Conservation (phyloP, 139 green algal species). For the Chlamydomonas applanata region DNA sequence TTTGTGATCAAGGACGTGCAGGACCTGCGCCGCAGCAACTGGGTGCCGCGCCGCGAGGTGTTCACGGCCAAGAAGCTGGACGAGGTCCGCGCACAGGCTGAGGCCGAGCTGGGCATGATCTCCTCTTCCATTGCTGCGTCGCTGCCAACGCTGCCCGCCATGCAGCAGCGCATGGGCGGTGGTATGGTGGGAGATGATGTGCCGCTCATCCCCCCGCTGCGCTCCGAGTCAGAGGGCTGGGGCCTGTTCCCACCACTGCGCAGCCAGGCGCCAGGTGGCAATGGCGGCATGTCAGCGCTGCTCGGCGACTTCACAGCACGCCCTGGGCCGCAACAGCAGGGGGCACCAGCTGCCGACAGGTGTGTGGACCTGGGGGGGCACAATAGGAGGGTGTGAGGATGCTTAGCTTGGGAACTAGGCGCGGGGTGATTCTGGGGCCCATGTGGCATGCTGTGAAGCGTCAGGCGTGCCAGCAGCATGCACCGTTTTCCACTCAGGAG, state of each 20-base stretch:
- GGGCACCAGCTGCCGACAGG: too few species aligned
- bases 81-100: conserved; percentile 78
- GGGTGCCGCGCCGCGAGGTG: conserved; percentile 55
- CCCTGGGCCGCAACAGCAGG: not conserved
- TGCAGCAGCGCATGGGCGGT: conserved; percentile 19
- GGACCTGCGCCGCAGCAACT: conserved; percentile 67
- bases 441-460: too few species aligned
- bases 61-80: conserved; percentile 89
- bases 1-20: conserved; percentile 51
- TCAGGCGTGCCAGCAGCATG: too few species aligned
- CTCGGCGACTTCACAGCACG: conserved; percentile 49
- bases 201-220: conserved; percentile 50
- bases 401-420: too few species aligned
- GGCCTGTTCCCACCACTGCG: conserved; percentile 37
- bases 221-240: conserved; percentile 12
- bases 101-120: conserved; percentile 87
- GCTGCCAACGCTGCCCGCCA: conserved; percentile 46
- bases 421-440: too few species aligned
- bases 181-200: conserved; percentile 35
- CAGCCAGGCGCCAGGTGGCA: conserved; percentile 18
- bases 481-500: too few species aligned
- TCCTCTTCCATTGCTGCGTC: conserved; percentile 44
- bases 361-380: too few species aligned
- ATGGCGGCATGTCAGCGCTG: conserved; percentile 30
- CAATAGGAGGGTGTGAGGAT: too few species aligned